Conservation (phyloP, 2,329 filamentous ascomycete species). For the Chaetomium olivaceum region DNA sequence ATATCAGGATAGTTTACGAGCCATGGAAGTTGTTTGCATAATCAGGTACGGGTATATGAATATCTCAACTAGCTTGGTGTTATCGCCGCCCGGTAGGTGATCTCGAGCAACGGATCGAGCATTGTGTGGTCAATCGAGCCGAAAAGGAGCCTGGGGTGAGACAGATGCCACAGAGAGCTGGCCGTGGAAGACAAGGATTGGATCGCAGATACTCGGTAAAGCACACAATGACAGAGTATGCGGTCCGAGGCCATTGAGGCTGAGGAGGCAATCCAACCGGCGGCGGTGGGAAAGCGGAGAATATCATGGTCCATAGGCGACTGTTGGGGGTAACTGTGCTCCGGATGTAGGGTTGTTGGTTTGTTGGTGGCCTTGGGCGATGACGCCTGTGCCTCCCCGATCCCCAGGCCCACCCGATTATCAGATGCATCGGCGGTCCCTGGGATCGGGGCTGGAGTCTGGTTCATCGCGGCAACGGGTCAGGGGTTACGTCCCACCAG, state of each 20-base stretch:
- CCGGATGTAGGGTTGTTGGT: background rate
- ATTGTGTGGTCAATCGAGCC: conserved; percentile 1
- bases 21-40: background rate
- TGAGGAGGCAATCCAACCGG: background rate
- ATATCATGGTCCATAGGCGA: background rate
- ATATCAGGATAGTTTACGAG: background rate
- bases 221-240: background rate
- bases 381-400: background rate
- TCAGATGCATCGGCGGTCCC: background rate
- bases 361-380: background rate
- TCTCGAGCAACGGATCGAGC: background rate
- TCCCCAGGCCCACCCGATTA: background rate
- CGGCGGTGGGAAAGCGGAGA: background rate
- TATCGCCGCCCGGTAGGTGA: background rate
- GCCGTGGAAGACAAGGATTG: background rate
- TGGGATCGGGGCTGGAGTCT: conserved; percentile 3
- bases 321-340: background rate
- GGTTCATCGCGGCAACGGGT: background rate
- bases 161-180: background rate
- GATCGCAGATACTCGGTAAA: background rate
- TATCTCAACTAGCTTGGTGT: background rate
- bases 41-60: background rate
- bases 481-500: too few relatives aligned
- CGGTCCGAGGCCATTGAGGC: too few relatives aligned
- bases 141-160: background rate